phyloP scores from a whole-genome alignment of 495 filamentous ascomycete genomes.

The Aspergillus ostianus region DNA sequence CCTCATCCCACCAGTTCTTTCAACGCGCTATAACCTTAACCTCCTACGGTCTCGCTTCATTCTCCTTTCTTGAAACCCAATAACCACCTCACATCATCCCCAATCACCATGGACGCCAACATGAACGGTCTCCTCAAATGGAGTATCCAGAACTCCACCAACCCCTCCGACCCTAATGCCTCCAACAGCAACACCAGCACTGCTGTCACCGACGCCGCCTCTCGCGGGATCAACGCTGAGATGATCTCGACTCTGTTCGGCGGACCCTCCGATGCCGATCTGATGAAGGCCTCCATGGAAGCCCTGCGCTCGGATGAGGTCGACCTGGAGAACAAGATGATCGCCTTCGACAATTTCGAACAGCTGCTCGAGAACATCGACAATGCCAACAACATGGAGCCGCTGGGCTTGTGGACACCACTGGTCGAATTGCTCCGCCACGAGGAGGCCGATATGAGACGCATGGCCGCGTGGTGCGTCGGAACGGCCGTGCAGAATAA shows the following conservation, averaged over 20 bases:
- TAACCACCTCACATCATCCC: neutral
- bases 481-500: conserved; percentile 98
- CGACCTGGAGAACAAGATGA: conserved; percentile 72
- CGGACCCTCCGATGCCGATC: conserved; percentile 80
- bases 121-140: conserved; percentile 88
- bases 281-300: conserved; percentile 81
- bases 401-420: conserved; percentile 76
- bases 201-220: conserved; percentile 22
- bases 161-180: conserved; percentile 26
- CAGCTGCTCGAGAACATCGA: conserved; percentile 87
- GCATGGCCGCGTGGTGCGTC: conserved; percentile 87
- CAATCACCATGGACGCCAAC: conserved; percentile 50
- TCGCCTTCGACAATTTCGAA: conserved; percentile 95
- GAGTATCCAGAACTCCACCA: conserved; percentile 76
- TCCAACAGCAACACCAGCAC: conserved; percentile 29
- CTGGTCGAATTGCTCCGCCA: conserved; percentile 65
- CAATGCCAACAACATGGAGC: conserved; percentile 89
- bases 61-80: neutral
- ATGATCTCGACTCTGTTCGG: conserved; percentile 73
- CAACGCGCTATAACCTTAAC: no score
- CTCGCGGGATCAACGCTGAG: conserved; percentile 56
- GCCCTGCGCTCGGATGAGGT: conserved; percentile 63
- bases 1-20: no score
- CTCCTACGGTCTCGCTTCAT: neutral
- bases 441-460: conserved; percentile 67